Conservation (phyloP, 225 moss, liverwort and hornwort species). For the Physcomitrium patens region DNA sequence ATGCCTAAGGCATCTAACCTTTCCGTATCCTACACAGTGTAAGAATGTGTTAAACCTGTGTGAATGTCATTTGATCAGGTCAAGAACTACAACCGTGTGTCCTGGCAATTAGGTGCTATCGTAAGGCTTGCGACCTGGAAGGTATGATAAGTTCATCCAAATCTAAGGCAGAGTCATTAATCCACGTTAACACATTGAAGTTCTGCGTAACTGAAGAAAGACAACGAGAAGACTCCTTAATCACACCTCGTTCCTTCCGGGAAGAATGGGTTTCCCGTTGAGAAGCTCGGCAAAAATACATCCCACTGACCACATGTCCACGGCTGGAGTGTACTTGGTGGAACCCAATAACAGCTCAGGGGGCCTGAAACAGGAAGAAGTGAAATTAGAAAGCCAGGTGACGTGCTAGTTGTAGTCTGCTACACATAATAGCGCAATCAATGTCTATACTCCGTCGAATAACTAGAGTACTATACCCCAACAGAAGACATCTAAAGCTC, state of each 20-base stretch:
- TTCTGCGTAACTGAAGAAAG: slow-evolving; percentile 48
- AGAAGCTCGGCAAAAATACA: slow-evolving; percentile 99
- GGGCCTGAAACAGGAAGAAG: slow-evolving; percentile 73
- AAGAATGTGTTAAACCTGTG: too few relatives aligned
- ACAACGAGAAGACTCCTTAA: too few relatives aligned
- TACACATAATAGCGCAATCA: slow-evolving; percentile 46
- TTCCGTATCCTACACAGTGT: too few relatives aligned
- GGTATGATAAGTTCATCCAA: not conserved
- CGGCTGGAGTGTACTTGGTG: slow-evolving; percentile 89
- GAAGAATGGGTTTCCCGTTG: slow-evolving; percentile 91
- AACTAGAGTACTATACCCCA: slow-evolving; percentile 28
- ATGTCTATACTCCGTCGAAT: slow-evolving; percentile 38
- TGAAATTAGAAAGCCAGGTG: slow-evolving; percentile 49
- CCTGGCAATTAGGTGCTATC: too few relatives aligned
- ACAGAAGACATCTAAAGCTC: slow-evolving; percentile 32
- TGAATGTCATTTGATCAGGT: too few relatives aligned
- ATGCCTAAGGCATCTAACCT: too few relatives aligned
- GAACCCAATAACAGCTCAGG: slow-evolving; percentile 96
- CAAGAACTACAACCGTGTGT: too few relatives aligned
- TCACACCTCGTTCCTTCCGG: slow-evolving; percentile 86
- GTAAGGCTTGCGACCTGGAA: too few relatives aligned
- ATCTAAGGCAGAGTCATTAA: slow-evolving; percentile 22
- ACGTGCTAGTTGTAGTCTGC: slow-evolving; percentile 51
- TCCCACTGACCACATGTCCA: slow-evolving; percentile 99
- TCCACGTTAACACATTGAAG: slow-evolving; percentile 41